These are phyloP conservation scores for Backusella parvicylindrica DNA, from an alignment of 192 early-diverging fungal species.

Conservation along the genomic window DNA sequence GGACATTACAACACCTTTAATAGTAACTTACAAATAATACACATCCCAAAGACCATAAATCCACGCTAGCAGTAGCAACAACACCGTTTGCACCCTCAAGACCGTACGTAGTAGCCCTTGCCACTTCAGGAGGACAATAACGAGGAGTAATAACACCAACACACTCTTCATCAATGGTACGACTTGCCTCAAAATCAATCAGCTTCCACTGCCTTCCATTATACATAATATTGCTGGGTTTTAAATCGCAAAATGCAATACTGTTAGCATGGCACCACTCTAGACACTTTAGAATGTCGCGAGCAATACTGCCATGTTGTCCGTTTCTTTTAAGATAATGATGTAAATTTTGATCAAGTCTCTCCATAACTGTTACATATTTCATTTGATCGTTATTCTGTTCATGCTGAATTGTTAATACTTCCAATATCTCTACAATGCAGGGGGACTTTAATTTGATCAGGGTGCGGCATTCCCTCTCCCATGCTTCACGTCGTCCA, in stretches of 20 bases:
- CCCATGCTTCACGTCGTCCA: constrained; percentile 50
- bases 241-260: constrained; percentile 53
- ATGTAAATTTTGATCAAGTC: constrained; percentile 45
- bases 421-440: constrained; percentile 47
- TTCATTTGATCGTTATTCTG: constrained; percentile 19
- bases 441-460: constrained; percentile 35
- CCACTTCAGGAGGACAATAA: constrained; percentile 50
- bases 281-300: constrained; percentile 38
- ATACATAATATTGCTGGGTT: constrained; percentile 52
- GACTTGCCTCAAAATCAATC: constrained; percentile 49
- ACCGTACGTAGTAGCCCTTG: constrained; percentile 43
- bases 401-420: constrained; percentile 44
- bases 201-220: constrained; percentile 42
- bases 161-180: constrained; percentile 42
- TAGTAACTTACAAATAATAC: constrained; percentile 39
- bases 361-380: constrained; percentile 43
- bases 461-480: constrained; percentile 44
- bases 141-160: constrained; percentile 46
- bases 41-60: constrained; percentile 51
- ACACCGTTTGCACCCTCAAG: constrained; percentile 42
- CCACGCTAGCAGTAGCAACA: constrained; percentile 43
- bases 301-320: constrained; percentile 12
- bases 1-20: neutral
- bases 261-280: constrained; percentile 42
- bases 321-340: constrained; percentile 18